phyloP scores from a whole-genome alignment of 768 basidiomycete genomes.

The Hericium alpestre region DNA sequence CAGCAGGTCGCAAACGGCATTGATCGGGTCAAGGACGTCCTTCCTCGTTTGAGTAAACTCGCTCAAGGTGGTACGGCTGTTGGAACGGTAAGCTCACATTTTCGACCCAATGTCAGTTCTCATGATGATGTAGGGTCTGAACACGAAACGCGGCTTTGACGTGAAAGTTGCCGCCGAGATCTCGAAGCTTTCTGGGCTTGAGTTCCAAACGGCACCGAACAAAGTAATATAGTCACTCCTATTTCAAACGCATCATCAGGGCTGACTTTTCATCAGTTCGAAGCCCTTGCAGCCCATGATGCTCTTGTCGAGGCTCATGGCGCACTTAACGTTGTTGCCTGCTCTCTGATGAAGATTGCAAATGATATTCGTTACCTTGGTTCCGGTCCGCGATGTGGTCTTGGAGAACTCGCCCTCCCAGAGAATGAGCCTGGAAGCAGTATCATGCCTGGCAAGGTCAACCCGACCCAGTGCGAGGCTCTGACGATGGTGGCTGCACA shows the following conservation, averaged over 20 bases:
- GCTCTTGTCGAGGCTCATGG: slow-evolving; percentile 96
- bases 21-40: slow-evolving; percentile 64
- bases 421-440: slow-evolving; percentile 99
- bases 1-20: slow-evolving; percentile 90
- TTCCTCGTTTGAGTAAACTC: slow-evolving; percentile 80
- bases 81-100: slow-evolving; percentile 62
- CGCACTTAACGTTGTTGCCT: slow-evolving; percentile 92
- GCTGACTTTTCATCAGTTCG: slow-evolving; percentile 51
- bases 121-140: slow-evolving; percentile 59
- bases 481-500: slow-evolving; percentile 98
- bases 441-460: slow-evolving; percentile 99
- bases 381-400: slow-evolving; percentile 93
- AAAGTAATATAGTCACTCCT: slow-evolving; percentile 45
- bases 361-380: slow-evolving; percentile 98
- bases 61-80: slow-evolving; percentile 99
- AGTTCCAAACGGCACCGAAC: slow-evolving; percentile 96
- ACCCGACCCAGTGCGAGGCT: slow-evolving; percentile 98
- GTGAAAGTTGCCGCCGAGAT: slow-evolving; percentile 88
- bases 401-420: slow-evolving; percentile 88
- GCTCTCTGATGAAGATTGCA: slow-evolving; percentile 97
- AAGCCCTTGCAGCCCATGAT: slow-evolving; percentile 96
- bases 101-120: not conserved
- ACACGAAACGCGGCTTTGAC: slow-evolving; percentile 95
- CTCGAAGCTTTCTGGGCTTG: slow-evolving; percentile 78
- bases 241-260: not conserved